A percentile compares a stretch with the other conserved stretches of the same genome.
Conservation (phyloP, 139 green algal species). For the Spirogloea muscicola region DNA sequence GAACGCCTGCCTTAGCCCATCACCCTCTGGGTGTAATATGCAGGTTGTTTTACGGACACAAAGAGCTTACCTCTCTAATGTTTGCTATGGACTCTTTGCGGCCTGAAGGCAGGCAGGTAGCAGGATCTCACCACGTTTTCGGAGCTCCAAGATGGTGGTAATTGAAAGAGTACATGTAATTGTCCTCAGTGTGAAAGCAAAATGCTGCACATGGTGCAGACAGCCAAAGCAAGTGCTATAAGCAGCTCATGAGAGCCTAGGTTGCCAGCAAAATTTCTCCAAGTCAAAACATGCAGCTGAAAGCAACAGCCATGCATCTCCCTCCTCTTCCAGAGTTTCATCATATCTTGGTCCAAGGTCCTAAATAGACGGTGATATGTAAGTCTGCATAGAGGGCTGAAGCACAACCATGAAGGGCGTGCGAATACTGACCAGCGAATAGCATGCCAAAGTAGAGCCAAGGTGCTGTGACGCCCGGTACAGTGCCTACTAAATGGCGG, state of each 20-base stretch:
- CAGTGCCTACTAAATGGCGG: slow-evolving; percentile 58
- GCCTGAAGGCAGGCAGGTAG: not conserved
- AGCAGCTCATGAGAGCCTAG: not conserved
- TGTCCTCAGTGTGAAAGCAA: slow-evolving; percentile 54
- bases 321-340: not conserved
- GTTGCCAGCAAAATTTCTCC: not conserved
- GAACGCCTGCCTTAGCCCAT: no score
- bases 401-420: slow-evolving; percentile 1
- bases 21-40: no score
- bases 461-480: slow-evolving; percentile 68
- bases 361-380: not conserved
- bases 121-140: slow-evolving; percentile 49
- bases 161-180: slow-evolving; percentile 52
- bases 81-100: no score
- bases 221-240: not conserved
- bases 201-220: slow-evolving; percentile 33
- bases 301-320: not conserved
- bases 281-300: not conserved
- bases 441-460: slow-evolving; percentile 86
- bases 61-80: no score
- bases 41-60: no score
- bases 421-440: slow-evolving; percentile 51
- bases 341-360: not conserved
- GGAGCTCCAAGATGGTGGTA: slow-evolving; percentile 50
- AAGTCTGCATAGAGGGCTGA: no score